Conservation (phyloP, 2,329 filamentous ascomycete genomes). For the Hypoxylon sp. region DNA sequence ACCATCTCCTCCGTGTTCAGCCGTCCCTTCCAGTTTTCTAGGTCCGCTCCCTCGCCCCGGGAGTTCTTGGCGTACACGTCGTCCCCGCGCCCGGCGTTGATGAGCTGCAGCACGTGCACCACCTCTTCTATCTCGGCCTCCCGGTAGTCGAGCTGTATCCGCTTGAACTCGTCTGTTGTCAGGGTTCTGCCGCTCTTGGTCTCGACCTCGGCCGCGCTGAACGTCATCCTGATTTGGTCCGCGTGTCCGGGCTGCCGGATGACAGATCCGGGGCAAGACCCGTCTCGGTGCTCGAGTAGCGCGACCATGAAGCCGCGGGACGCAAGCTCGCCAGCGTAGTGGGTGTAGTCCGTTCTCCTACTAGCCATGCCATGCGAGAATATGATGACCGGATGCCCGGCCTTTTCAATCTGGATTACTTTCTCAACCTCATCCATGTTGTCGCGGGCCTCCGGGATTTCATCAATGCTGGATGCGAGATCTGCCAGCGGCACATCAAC, state of each 20-base stretch:
- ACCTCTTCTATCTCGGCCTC: conserved; percentile 59
- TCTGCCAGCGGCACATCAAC: conserved; percentile 54
- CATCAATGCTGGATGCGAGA: conserved; percentile 23
- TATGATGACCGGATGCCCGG: conserved; percentile 54
- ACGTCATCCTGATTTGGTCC: conserved; percentile 47
- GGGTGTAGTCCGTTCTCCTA: conserved; percentile 60
- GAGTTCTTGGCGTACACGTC: conserved; percentile 52
- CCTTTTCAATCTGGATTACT: conserved; percentile 29
- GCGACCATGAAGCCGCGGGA: conserved; percentile 59
- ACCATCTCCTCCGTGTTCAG: conserved; percentile 64
- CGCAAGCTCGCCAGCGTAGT: conserved; percentile 59
- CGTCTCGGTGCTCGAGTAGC: conserved; percentile 61
- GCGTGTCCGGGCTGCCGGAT: conserved; percentile 46
- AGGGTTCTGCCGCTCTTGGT: conserved; percentile 39
- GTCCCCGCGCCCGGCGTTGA: conserved; percentile 52
- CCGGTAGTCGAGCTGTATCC: conserved; percentile 58
- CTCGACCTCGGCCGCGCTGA: conserved; percentile 50
- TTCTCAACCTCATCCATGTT: conserved; percentile 36
- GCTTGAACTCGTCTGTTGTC: conserved; percentile 50
- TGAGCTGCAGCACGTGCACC: conserved; percentile 50
- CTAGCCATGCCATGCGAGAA: conserved; percentile 62
- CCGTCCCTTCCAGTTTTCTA: conserved; percentile 59
- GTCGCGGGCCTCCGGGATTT: conserved; percentile 36
- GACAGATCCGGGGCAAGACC: conserved; percentile 56
- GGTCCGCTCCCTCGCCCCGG: conserved; percentile 55